These are phyloP conservation scores for Moringa oleifera DNA, from an alignment of 345 rosid species.

Conservation along the genomic window DNA sequence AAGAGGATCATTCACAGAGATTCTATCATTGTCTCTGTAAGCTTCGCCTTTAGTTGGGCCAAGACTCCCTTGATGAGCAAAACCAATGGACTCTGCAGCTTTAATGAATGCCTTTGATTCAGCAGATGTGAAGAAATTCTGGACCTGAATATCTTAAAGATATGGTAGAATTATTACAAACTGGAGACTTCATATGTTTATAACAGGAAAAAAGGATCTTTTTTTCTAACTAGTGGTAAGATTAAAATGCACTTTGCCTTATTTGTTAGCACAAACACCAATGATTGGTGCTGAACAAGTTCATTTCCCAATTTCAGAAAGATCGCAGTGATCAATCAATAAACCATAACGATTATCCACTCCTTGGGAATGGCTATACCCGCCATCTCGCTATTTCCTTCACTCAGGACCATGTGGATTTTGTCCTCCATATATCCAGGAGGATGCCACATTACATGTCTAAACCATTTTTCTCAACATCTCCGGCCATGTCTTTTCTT, in stretches of 20 bases:
- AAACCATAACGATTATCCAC: not conserved
- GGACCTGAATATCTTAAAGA: slow-evolving; percentile 47
- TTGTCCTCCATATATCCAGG: not conserved
- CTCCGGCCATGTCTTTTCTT: not conserved
- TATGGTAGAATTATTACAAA: slow-evolving; percentile 12
- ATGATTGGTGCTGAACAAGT: not conserved
- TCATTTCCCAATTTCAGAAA: not conserved
- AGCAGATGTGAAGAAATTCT: slow-evolving; percentile 51
- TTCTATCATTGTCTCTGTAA: slow-evolving; percentile 78
- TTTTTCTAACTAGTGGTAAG: not conserved
- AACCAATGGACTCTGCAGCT: slow-evolving; percentile 71
- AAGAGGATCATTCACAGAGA: slow-evolving; percentile 58
- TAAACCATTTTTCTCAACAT: not conserved
- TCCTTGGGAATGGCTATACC: not conserved
- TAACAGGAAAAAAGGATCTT: not conserved
- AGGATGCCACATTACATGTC: not conserved
- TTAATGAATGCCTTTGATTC: slow-evolving; percentile 67
- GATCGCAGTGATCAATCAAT: not conserved
- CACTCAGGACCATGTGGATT: not conserved
- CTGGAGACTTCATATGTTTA: too few relatives aligned
- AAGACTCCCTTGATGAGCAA: slow-evolving; percentile 85
- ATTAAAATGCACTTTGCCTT: not conserved
- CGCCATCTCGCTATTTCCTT: not conserved
- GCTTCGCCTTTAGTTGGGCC: slow-evolving; percentile 94
- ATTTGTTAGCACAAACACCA: not conserved